phyloP scores from a whole-genome alignment of 2,329 filamentous ascomycete species.

The Paecilomyces dactylethromorphus region DNA sequence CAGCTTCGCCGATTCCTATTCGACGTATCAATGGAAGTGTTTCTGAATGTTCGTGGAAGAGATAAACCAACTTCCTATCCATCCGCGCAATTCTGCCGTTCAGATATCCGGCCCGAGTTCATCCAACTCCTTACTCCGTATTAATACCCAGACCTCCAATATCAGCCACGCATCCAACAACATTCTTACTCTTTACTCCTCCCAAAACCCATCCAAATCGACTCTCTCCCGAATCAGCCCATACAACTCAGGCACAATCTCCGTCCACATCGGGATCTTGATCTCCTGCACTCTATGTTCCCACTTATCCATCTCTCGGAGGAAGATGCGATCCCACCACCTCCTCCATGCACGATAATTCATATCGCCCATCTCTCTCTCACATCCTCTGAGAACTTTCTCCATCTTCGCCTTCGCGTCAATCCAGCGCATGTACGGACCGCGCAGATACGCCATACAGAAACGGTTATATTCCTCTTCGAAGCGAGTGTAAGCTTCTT shows the following conservation, averaged over 20 bases:
- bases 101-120: background rate
- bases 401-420: conserved; percentile 9
- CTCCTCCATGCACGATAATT: conserved; percentile 12
- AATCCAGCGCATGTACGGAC: conserved; percentile 10
- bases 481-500: conserved; percentile 13
- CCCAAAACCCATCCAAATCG: conserved; percentile 14
- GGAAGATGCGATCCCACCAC: conserved; percentile 20
- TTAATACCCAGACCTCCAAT: background rate
- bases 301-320: conserved; percentile 20
- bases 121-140: background rate
- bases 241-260: conserved; percentile 18
- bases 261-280: conserved; percentile 18
- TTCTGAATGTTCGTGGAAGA: too few relatives aligned
- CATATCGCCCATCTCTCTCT: conserved; percentile 6
- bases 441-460: conserved; percentile 7
- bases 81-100: too few relatives aligned
- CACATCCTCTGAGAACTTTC: background rate
- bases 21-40: too few relatives aligned
- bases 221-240: conserved; percentile 17
- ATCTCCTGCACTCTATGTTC: conserved; percentile 14
- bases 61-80: too few relatives aligned
- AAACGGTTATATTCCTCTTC: background rate
- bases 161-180: too few relatives aligned
- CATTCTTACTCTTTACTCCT: background rate
- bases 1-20: too few relatives aligned